Conservation (phyloP, 2,329 filamentous ascomycete species). For the Teratosphaeria gauchensis region DNA sequence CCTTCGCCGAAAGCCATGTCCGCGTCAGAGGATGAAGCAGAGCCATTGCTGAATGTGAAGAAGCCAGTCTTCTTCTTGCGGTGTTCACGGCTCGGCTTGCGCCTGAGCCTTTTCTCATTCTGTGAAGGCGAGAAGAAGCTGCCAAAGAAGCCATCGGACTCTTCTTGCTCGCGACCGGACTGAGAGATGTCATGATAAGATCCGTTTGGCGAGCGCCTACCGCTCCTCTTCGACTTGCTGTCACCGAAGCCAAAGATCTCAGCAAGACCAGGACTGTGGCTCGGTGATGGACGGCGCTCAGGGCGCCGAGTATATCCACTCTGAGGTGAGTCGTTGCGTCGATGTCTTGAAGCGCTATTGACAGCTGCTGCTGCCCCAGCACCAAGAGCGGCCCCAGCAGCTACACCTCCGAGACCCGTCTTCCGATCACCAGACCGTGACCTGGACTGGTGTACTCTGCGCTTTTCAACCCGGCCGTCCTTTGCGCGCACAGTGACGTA, state of each 20-base stretch:
- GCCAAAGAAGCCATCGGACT: conserved; percentile 16
- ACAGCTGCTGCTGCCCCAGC: conserved; percentile 10
- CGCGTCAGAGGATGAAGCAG: conserved; percentile 36
- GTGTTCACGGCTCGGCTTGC: conserved; percentile 8
- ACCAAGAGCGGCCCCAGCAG: conserved; percentile 18
- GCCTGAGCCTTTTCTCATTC: conserved; percentile 11
- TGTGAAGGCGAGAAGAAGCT: conserved; percentile 23
- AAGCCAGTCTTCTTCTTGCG: conserved; percentile 34
- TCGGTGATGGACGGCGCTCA: conserved; percentile 35
- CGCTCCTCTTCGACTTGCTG: conserved; percentile 5
- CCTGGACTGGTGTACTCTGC: conserved; percentile 13
- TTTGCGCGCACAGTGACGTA: conserved; percentile 20
- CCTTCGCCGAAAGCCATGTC: conserved; percentile 38
- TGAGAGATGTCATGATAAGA: conserved; percentile 8
- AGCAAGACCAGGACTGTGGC: conserved; percentile 16
- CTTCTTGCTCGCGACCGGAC: conserved; percentile 7
- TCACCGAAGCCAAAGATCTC: conserved; percentile 16
- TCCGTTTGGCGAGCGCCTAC: conserved; percentile 4
- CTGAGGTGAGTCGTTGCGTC: conserved; percentile 5
- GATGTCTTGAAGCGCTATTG: conserved; percentile 9
- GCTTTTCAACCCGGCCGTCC: conserved; percentile 22
- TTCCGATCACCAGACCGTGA: conserved; percentile 29
- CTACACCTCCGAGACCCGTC: conserved; percentile 18
- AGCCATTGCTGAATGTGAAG: conserved; percentile 40
- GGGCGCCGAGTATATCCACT: conserved; percentile 21